Evolutionary conservation across 257 asterid species (phyloP).

Genomic region (Galeopsis tetrahit): DNA sequence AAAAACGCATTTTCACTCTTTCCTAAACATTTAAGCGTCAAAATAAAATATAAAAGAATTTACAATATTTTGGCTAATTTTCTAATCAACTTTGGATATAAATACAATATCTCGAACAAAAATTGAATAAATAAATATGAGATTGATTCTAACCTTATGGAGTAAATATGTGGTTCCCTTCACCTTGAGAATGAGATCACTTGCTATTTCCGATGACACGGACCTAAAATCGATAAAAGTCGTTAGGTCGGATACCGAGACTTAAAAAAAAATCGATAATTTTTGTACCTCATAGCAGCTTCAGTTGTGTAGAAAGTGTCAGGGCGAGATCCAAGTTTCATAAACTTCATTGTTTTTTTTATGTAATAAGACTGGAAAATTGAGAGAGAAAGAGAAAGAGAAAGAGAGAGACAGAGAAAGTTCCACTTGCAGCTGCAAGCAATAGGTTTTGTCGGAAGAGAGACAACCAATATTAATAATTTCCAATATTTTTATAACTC

Average conservation of each 20-base stretch:
- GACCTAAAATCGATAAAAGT: slow-evolving; percentile 49
- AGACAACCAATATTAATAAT: slow-evolving; percentile 22
- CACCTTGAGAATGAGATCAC: slow-evolving; percentile 81
- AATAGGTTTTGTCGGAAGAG: slow-evolving; percentile 47
- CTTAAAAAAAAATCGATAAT: too few species aligned
- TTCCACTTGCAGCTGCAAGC: slow-evolving; percentile 53
- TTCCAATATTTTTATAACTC: slow-evolving; percentile 19
- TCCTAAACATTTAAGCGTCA: too few species aligned
- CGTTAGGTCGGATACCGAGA: too few species aligned
- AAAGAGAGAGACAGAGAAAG: slow-evolving; percentile 32
- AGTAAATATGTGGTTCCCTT: slow-evolving; percentile 75
- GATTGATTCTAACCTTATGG: slow-evolving; percentile 59
- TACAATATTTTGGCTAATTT: too few species aligned
- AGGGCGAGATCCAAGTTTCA: slow-evolving; percentile 68
- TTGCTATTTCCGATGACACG: slow-evolving; percentile 78
- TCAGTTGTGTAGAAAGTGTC: slow-evolving; percentile 68
- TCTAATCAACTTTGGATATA: too few species aligned
- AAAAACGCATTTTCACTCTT: too few species aligned
- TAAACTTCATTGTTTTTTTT: slow-evolving; percentile 51
- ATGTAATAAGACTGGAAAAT: slow-evolving; percentile 15
- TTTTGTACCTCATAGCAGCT: slow-evolving; percentile 48
- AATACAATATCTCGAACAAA: too few species aligned
- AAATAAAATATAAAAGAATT: too few species aligned
- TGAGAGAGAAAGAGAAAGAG: slow-evolving; percentile 34
- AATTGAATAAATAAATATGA: too few species aligned